Evolutionary conservation across 179 eudicot species (phyloP).

Genomic region (Silene coronaria): DNA sequence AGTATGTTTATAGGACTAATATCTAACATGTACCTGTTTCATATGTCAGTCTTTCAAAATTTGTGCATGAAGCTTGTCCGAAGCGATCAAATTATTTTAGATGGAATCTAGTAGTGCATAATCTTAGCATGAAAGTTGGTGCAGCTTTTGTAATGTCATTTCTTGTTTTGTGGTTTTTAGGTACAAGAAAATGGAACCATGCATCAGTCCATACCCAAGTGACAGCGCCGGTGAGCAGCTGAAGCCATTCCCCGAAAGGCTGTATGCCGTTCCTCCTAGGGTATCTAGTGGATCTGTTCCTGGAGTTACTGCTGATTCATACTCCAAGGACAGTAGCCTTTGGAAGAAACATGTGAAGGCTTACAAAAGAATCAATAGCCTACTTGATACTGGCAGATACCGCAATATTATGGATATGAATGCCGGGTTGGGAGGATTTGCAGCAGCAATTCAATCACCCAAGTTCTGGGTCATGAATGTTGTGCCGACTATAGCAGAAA

Average conservation of each 20-base stretch:
- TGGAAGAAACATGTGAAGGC: constrained; percentile 78
- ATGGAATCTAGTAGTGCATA: background rate
- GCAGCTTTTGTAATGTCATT: background rate
- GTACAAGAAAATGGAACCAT: constrained; percentile 75
- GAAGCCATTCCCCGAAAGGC: constrained; percentile 63
- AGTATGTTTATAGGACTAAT: too few relatives aligned
- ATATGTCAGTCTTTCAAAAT: too few relatives aligned
- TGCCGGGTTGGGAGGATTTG: constrained; percentile 66
- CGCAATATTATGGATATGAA: constrained; percentile 85
- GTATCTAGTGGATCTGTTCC: constrained; percentile 54
- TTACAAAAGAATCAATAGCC: constrained; percentile 54
- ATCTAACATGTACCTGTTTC: too few relatives aligned
- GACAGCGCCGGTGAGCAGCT: constrained; percentile 33
- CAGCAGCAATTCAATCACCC: constrained; percentile 67
- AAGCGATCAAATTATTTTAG: background rate
- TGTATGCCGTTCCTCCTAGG: constrained; percentile 63
- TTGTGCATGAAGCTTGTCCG: too few relatives aligned
- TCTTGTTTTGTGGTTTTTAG: constrained; percentile 24
- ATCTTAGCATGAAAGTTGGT: background rate
- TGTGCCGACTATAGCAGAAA: constrained; percentile 62
- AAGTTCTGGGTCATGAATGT: constrained; percentile 85
- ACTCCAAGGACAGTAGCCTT: constrained; percentile 44
- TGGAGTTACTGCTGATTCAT: constrained; percentile 55
- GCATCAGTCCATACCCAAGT: constrained; percentile 48
- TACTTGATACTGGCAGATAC: constrained; percentile 68